Evolutionary conservation across 2,329 filamentous ascomycete genomes (phyloP).

Genomic region (Capronia americana): DNA sequence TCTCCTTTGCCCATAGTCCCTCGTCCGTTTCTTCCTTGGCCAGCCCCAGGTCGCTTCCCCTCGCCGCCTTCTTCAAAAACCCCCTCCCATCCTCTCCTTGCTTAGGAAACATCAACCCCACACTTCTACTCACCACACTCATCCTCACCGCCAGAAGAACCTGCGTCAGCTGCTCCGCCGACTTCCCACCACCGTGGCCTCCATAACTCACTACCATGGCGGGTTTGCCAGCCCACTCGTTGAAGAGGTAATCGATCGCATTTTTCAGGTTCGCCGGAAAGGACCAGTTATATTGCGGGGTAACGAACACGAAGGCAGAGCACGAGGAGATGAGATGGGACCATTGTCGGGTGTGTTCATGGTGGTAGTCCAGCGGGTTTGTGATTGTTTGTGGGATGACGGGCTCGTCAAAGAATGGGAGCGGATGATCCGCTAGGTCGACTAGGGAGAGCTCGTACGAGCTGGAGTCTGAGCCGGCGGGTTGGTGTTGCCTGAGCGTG

Average conservation of each 20-base stretch:
- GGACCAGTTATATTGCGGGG: slow-evolving; percentile 62
- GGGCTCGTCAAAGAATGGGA: slow-evolving; percentile 50
- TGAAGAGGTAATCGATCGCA: slow-evolving; percentile 66
- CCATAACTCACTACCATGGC: slow-evolving; percentile 63
- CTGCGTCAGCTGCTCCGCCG: slow-evolving; percentile 45
- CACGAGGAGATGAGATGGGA: slow-evolving; percentile 45
- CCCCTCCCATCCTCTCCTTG: slow-evolving; percentile 32
- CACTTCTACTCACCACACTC: slow-evolving; percentile 43
- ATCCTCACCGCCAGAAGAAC: slow-evolving; percentile 48
- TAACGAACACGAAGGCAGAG: slow-evolving; percentile 52
- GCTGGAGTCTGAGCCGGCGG: not conserved
- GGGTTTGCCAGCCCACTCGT: slow-evolving; percentile 65
- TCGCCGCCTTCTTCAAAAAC: slow-evolving; percentile 34
- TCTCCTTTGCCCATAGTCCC: slow-evolving; percentile 26
- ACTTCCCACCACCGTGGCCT: slow-evolving; percentile 50
- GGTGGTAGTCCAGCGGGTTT: slow-evolving; percentile 44
- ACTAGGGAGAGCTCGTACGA: slow-evolving; percentile 41
- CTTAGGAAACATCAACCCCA: slow-evolving; percentile 43
- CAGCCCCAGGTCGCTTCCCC: slow-evolving; percentile 41
- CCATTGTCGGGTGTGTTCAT: slow-evolving; percentile 49
- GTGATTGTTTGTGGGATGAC: slow-evolving; percentile 48
- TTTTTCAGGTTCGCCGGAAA: slow-evolving; percentile 64
- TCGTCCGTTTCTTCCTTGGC: slow-evolving; percentile 12
- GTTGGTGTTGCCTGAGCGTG: slow-evolving; percentile 30
- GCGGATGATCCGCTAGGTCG: slow-evolving; percentile 44